Conservation (phyloP, 148 eudicot species). For the Vaccinium corymbosum region DNA sequence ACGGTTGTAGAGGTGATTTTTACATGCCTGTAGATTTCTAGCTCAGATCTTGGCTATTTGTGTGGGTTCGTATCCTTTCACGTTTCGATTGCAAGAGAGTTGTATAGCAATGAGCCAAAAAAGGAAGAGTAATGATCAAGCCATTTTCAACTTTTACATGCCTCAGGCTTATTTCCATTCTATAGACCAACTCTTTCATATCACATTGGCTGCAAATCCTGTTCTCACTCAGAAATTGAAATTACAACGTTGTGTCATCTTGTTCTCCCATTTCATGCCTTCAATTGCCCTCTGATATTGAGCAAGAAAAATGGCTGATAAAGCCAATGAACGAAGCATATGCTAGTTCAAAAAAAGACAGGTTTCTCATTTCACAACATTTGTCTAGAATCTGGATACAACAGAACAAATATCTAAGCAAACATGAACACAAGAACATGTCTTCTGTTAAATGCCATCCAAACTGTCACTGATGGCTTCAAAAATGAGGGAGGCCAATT, state of each 20-base stretch:
- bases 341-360: not conserved
- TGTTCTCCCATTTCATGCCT: not conserved
- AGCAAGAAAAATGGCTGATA: not conserved
- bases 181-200: not conserved
- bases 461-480: slow-evolving; percentile 43
- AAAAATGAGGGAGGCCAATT: slow-evolving; percentile 37
- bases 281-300: not conserved
- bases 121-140: not conserved
- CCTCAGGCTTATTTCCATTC: not conserved
- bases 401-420: not conserved
- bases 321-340: not conserved
- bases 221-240: no score
- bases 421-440: not conserved
- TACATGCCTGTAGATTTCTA: no score
- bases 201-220: not conserved
- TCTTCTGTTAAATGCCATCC: slow-evolving; percentile 27
- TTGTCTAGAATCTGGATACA: not conserved
- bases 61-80: no score
- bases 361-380: no score
- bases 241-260: no score
- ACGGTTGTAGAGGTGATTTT: no score
- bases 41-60: no score
- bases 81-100: no score
- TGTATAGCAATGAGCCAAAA: not conserved
- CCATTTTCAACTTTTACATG: not conserved